Conservation (phyloP, 768 basidiomycete species). For the Collybiopsis luxurians region DNA sequence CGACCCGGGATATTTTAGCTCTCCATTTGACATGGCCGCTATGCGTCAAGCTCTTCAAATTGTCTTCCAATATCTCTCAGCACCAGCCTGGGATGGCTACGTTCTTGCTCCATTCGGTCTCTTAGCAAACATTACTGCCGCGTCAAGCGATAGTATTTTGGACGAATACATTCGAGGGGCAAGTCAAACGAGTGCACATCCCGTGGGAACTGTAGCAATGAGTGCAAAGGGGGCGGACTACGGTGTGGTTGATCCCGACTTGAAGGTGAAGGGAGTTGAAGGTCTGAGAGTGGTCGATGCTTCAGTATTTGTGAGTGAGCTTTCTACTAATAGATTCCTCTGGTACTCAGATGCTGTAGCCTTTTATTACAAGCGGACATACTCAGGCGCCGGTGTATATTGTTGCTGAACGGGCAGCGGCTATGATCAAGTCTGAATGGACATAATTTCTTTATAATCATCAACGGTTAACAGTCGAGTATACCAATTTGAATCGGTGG, state of each 20-base stretch:
- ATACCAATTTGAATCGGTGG: too few species aligned
- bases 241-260: constrained; percentile 33
- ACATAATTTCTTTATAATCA: too few species aligned
- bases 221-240: constrained; percentile 17
- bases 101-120: constrained; percentile 18
- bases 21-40: too few species aligned
- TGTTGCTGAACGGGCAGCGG: constrained; percentile 28
- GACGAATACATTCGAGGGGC: constrained; percentile 20
- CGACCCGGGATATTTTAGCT: constrained; percentile 18
- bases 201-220: constrained; percentile 27
- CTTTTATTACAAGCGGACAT: constrained; percentile 24
- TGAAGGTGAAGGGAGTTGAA: constrained; percentile 28
- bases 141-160: constrained; percentile 15
- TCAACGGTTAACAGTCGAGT: too few species aligned
- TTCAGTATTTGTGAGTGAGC: constrained; percentile 31
- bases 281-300: constrained; percentile 38
- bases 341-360: constrained; percentile 12
- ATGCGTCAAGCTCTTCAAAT: constrained; percentile 26
- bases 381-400: constrained; percentile 25
- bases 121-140: constrained; percentile 21
- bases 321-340: too few species aligned
- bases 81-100: constrained; percentile 26
- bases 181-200: constrained; percentile 22
- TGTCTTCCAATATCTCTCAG: constrained; percentile 22
- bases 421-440: constrained; percentile 22